These are phyloP conservation scores for Kurtzmaniella quercitrusa DNA, from an alignment of 1,139 yeast species.

Conservation along the genomic window DNA sequence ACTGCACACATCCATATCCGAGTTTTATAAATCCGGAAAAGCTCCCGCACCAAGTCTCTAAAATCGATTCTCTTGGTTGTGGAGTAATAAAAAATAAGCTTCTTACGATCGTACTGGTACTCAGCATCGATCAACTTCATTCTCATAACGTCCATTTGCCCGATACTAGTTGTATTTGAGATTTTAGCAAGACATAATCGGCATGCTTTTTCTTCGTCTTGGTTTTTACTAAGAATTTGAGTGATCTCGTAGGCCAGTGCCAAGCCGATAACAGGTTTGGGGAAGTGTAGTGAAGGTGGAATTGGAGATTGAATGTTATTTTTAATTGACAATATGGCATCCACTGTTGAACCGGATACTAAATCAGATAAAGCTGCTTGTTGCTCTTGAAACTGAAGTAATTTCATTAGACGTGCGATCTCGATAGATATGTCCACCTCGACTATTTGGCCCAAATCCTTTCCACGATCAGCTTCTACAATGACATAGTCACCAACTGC, in stretches of 20 bases:
- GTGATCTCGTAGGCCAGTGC: conserved; percentile 62
- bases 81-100: conserved; percentile 80
- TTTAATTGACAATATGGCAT: conserved; percentile 21
- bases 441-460: conserved; percentile 80
- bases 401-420: conserved; percentile 53
- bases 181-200: conserved; percentile 59
- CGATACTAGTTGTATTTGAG: conserved; percentile 26
- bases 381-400: conserved; percentile 54
- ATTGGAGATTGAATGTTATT: conserved; percentile 17
- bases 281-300: conserved; percentile 48
- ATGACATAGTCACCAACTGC: conserved; percentile 76
- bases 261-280: conserved; percentile 73
- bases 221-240: conserved; percentile 55
- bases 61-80: conserved; percentile 84
- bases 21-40: conserved; percentile 90
- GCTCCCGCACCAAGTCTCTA: conserved; percentile 85
- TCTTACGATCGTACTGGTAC: conserved; percentile 93
- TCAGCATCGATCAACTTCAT: conserved; percentile 71
- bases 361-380: conserved; percentile 44
- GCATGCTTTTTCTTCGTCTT: conserved; percentile 74
- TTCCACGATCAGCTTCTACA: conserved; percentile 97
- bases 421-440: conserved; percentile 65
- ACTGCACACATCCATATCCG: conserved; percentile 98
- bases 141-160: conserved; percentile 20
- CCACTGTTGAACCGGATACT: conserved; percentile 10